These are phyloP conservation scores for Chrysopogon serrulatus DNA, from an alignment of 176 grass and related monocot genomes.

Conservation along the genomic window DNA sequence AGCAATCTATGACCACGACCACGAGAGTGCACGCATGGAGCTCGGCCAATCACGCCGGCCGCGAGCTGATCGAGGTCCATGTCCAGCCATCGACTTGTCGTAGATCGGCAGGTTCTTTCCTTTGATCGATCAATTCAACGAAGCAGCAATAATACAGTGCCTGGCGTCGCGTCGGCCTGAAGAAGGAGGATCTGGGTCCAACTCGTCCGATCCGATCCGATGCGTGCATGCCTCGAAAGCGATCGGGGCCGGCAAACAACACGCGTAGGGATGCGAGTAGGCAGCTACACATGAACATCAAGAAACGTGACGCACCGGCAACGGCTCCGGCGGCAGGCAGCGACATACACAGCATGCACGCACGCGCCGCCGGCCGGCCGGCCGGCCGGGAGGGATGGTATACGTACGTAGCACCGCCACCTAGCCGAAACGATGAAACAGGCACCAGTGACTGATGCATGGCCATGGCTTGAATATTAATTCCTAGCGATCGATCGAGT, in stretches of 20 bases:
- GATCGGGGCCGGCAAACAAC: background rate
- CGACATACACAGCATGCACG: background rate
- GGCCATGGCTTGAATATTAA: background rate
- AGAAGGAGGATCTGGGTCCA: background rate
- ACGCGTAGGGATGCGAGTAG: background rate
- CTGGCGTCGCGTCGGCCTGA: background rate
- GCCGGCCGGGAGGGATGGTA: background rate
- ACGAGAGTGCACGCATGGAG: background rate
- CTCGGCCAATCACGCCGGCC: background rate
- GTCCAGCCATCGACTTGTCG: background rate
- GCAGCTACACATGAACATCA: background rate
- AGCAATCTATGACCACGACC: constrained; percentile 44
- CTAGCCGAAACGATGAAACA: background rate
- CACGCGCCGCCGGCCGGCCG: too few species aligned
- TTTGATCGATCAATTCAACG: background rate
- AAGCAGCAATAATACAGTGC: background rate
- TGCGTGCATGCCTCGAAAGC: constrained; percentile 26
- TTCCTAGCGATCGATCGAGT: background rate
- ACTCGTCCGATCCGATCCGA: background rate
- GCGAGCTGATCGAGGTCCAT: background rate
- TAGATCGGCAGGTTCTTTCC: background rate
- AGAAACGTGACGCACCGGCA: background rate
- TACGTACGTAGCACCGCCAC: background rate
- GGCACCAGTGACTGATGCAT: background rate
- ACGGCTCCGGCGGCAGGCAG: background rate